Base-by-base conservation (phyloP, 192 early-diverging fungal genomes). In the Polychytrium aggregatum region DNA sequence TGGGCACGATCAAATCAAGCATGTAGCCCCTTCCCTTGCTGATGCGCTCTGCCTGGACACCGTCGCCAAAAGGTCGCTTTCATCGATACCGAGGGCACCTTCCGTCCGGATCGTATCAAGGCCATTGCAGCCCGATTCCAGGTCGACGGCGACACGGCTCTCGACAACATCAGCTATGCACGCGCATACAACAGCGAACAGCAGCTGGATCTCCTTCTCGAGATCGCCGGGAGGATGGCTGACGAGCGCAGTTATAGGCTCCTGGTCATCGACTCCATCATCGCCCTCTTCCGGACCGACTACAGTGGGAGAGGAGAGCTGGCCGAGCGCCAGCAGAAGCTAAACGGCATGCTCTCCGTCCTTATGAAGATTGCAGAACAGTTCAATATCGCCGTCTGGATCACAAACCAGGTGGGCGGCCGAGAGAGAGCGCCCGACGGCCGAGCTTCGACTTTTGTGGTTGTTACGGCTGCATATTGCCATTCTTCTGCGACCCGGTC, bases 231-330 rank as follows among this genome's bases (percentile, higher is more conserved):
- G 20, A 57, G 80, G 9, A 79, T 88, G 53, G 78, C 82, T 41
- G 85, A 87, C 44, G 65, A 69, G 17, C 50, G 51, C 28, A 4
- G 46, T 17, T 55, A 1, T 26, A 17, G 42, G 14, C 24, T 46
- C 4, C 11, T 74, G 35, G 68, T 86, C 31, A 71, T 87, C 28
- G 85, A 87, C 55, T 86, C 81, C 13, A 87, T 89, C 41, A 88
- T 87, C 48, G 82, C 86, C 0, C 57, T 89, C 21, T 91, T 85
- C 56, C 68, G 88, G 41, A 82, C 79, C 1, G 88, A 91, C 61
- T 91, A 81, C 53, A 70, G 70, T 34, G 88, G 88, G 5, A 72
- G 88, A 28, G 86, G 86, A n/a, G 88, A 91, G 52, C 69, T 91
- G 26, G 80, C 84, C 13, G 88, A 87, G 54, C 52, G 88, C 18